These are phyloP conservation scores for Xerocomus potaroensis DNA, from an alignment of 768 basidiomycete species.

Conservation along the genomic window DNA sequence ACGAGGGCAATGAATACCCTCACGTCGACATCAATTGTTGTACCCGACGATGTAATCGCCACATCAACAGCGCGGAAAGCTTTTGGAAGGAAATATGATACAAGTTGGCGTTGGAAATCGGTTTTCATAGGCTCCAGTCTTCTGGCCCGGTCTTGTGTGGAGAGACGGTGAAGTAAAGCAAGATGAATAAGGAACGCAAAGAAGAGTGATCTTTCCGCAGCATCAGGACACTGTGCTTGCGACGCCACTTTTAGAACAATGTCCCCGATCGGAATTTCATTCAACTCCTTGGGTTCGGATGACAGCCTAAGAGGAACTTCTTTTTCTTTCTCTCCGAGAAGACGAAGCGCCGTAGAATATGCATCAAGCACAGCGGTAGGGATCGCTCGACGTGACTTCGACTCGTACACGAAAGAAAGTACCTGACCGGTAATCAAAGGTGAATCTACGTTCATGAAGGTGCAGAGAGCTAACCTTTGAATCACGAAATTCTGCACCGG, in stretches of 20 bases:
- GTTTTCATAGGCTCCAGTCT: slow-evolving; percentile 22
- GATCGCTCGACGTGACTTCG: slow-evolving; percentile 22
- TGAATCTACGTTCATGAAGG: neutral
- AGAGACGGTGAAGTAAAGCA: slow-evolving; percentile 34
- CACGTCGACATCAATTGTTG: slow-evolving; percentile 49
- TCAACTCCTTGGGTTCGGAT: neutral
- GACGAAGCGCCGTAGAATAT: slow-evolving; percentile 3
- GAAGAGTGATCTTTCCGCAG: slow-evolving; percentile 23
- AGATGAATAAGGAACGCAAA: slow-evolving; percentile 38
- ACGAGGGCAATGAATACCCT: slow-evolving; percentile 47
- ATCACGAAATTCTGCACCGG: slow-evolving; percentile 56
- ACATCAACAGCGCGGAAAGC: slow-evolving; percentile 33
- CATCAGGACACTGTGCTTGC: neutral
- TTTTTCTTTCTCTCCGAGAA: slow-evolving; percentile 7
- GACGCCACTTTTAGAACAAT: slow-evolving; percentile 11
- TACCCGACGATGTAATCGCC: slow-evolving; percentile 16
- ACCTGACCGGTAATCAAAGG: slow-evolving; percentile 37
- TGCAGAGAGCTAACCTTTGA: slow-evolving; percentile 44
- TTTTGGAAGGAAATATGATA: slow-evolving; percentile 37
- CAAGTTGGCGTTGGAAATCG: slow-evolving; percentile 31
- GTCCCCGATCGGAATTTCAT: neutral
- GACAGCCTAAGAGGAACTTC: neutral
- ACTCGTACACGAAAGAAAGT: slow-evolving; percentile 54
- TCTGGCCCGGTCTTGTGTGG: slow-evolving; percentile 40
- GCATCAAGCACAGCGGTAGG: slow-evolving; percentile 7